Conservation (phyloP, 202 grass and related monocot genomes). For the Digitaria exilis region DNA sequence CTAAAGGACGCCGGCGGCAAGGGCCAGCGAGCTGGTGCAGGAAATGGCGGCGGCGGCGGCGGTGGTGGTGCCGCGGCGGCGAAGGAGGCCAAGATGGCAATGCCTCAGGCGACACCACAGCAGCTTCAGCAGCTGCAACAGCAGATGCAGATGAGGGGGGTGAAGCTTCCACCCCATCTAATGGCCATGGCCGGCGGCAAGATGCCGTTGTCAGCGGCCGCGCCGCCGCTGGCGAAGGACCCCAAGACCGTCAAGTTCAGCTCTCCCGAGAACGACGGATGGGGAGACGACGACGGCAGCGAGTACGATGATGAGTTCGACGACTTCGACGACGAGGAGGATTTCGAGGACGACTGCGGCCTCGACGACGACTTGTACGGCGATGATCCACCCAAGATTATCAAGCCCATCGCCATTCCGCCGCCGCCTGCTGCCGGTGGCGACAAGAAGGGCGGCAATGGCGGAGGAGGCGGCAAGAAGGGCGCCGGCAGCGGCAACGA, state of each 20-base stretch:
- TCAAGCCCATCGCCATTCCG: constrained; percentile 43
- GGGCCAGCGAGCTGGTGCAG: neutral
- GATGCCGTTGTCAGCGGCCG: constrained; percentile 47
- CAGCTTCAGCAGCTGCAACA: constrained; percentile 72
- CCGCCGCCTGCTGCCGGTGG: constrained; percentile 4
- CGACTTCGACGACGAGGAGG: constrained; percentile 55
- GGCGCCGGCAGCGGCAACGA: constrained; percentile 36
- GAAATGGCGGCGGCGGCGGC: neutral
- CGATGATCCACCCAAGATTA: constrained; percentile 55
- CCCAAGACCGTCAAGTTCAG: constrained; percentile 49
- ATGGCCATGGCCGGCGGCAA: constrained; percentile 48
- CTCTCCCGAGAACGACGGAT: constrained; percentile 43
- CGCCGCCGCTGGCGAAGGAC: constrained; percentile 32
- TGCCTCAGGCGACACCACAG: constrained; percentile 53
- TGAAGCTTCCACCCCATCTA: constrained; percentile 63
- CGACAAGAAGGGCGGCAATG: constrained; percentile 43
- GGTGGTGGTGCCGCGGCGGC: constrained; percentile 18
- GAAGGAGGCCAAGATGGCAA: constrained; percentile 43
- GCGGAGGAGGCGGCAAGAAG: constrained; percentile 44
- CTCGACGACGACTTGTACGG: constrained; percentile 50
- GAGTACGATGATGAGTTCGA: constrained; percentile 69
- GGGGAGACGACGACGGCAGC: constrained; percentile 57
- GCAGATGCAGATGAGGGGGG: constrained; percentile 67
- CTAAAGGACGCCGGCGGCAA: no score
- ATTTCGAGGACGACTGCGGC: constrained; percentile 53